Conservation (phyloP, 305 asterid species). For the Ajuga reptans region DNA sequence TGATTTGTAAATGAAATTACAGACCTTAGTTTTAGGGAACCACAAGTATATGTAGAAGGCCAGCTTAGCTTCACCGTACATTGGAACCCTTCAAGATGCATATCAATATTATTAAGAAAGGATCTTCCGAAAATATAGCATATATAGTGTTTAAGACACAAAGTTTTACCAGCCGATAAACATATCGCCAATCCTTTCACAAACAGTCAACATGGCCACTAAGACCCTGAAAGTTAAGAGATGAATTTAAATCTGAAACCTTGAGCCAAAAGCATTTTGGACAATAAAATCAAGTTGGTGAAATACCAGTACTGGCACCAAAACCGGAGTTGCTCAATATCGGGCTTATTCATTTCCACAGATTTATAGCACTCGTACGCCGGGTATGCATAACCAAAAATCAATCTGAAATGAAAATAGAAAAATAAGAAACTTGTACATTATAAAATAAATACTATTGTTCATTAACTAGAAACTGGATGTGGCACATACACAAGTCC, state of each 20-base stretch:
- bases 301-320: constrained; percentile 96
- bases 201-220: constrained; percentile 67
- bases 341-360: constrained; percentile 81
- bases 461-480: constrained; percentile 10
- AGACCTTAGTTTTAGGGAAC: constrained; percentile 94
- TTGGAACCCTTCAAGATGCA: constrained; percentile 66
- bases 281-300: neutral
- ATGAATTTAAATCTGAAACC: constrained; percentile 10
- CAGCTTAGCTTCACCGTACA: constrained; percentile 95
- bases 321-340: constrained; percentile 76
- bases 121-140: neutral
- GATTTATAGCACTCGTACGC: constrained; percentile 90
- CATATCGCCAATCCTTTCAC: constrained; percentile 71
- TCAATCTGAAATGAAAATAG: constrained; percentile 44
- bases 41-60: constrained; percentile 86
- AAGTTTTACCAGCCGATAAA: constrained; percentile 70
- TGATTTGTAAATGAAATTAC: constrained; percentile 14
- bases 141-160: neutral
- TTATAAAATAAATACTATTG: neutral
- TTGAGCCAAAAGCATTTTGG: constrained; percentile 8
- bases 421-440: constrained; percentile 10
- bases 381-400: constrained; percentile 86
- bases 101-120: constrained; percentile 14
- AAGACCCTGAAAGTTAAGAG: constrained; percentile 53
- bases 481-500: constrained; percentile 67